Percentiles rank a stretch among this genome's conserved stretches.
These are phyloP conservation scores for Rosa hybrid DNA, from an alignment of 331 rosid genomes.

Conservation along the genomic window DNA sequence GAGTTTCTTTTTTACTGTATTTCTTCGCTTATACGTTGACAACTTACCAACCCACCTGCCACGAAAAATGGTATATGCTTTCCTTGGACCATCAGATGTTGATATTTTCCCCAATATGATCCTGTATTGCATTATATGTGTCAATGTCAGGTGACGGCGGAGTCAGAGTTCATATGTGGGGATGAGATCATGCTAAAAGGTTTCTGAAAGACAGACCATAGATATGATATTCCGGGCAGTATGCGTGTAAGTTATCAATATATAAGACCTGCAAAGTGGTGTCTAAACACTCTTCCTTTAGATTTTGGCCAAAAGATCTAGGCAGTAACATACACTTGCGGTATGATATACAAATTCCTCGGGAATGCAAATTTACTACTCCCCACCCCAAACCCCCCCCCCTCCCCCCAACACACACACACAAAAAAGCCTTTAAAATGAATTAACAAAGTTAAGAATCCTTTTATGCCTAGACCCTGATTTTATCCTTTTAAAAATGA, in stretches of 20 bases:
- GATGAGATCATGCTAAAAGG: slow-evolving; percentile 52
- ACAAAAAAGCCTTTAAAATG: not conserved
- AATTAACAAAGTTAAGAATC: not conserved
- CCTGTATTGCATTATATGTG: slow-evolving; percentile 89
- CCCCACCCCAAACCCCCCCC: not conserved
- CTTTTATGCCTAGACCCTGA: not conserved
- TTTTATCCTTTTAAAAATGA: not conserved
- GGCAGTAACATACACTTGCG: not conserved
- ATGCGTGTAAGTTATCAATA: slow-evolving; percentile 34
- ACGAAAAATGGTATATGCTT: slow-evolving; percentile 78
- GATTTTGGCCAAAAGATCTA: slow-evolving; percentile 12
- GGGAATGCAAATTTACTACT: not conserved
- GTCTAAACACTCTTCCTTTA: slow-evolving; percentile 15
- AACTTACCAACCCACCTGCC: slow-evolving; percentile 98
- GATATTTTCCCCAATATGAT: slow-evolving; percentile 86
- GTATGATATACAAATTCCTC: not conserved
- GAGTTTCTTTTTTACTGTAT: slow-evolving; percentile 15
- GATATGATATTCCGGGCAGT: slow-evolving; percentile 38
- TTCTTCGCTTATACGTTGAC: slow-evolving; percentile 37
- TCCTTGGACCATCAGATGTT: slow-evolving; percentile 85
- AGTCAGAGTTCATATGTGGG: slow-evolving; percentile 51
- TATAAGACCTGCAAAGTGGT: slow-evolving; percentile 30
- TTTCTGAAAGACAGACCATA: slow-evolving; percentile 41
- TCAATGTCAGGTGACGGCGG: slow-evolving; percentile 65
- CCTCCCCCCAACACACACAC: not conserved